Conservation (phyloP, 805 yeast genomes). For the Cyberlindnera suaveolens region DNA sequence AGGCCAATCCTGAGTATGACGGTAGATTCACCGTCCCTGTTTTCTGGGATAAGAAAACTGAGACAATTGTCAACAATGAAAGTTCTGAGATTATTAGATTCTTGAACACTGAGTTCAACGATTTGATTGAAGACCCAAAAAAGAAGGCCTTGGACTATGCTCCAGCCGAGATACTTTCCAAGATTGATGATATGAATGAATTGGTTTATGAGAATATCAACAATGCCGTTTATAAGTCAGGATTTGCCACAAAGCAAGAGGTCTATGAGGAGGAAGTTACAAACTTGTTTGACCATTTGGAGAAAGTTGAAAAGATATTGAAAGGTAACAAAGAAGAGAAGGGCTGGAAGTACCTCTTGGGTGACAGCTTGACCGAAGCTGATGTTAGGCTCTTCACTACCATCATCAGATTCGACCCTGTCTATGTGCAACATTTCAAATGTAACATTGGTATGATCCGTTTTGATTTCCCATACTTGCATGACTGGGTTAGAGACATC, state of each 20-base stretch:
- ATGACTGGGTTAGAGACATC: constrained; percentile 74
- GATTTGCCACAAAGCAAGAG: constrained; percentile 81
- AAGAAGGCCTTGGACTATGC: constrained; percentile 51
- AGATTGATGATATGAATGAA: constrained; percentile 71
- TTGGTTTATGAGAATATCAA: constrained; percentile 84
- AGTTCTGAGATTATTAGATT: constrained; percentile 85
- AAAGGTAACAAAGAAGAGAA: constrained; percentile 28
- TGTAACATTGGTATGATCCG: constrained; percentile 82
- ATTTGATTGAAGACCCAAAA: constrained; percentile 39
- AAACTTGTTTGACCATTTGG: constrained; percentile 59
- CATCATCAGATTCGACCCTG: constrained; percentile 85
- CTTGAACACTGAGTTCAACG: constrained; percentile 68
- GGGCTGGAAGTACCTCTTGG: constrained; percentile 41
- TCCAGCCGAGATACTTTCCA: constrained; percentile 45
- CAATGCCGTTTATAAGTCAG: constrained; percentile 90
- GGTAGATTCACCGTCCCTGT: constrained; percentile 93
- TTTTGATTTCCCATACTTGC: constrained; percentile 67
- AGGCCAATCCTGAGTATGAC: constrained; percentile 65
- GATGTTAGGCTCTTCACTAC: constrained; percentile 86
- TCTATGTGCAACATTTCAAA: constrained; percentile 92
- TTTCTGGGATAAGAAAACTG: constrained; percentile 79
- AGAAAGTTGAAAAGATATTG: constrained; percentile 60
- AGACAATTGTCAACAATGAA: constrained; percentile 88
- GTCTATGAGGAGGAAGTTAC: constrained; percentile 67
- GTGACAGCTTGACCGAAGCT: constrained; percentile 75